Evolutionary conservation across 805 yeast species (phyloP).

Genomic region (Pichia ethanolica): DNA sequence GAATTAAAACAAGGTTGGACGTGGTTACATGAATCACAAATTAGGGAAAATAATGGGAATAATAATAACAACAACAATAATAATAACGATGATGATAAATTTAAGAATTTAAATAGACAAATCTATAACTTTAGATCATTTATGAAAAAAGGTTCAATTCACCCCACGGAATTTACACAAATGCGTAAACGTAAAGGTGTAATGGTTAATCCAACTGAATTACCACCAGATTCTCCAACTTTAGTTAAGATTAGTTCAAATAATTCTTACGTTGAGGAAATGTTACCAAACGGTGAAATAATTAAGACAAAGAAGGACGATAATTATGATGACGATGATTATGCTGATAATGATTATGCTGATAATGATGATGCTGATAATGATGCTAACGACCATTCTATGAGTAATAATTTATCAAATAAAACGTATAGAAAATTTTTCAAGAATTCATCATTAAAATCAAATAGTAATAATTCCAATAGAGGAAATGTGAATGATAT

Average conservation of each 20-base stretch:
- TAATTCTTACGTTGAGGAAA: slow-evolving; percentile 42
- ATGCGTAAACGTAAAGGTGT: slow-evolving; percentile 44
- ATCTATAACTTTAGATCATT: slow-evolving; percentile 24
- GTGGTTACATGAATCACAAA: slow-evolving; percentile 36
- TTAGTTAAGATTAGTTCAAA: slow-evolving; percentile 27
- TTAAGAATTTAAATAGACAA: slow-evolving; percentile 8
- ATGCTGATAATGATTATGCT: not conserved
- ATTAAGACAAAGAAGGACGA: slow-evolving; percentile 31
- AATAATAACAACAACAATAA: not conserved
- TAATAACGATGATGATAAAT: slow-evolving; percentile 6
- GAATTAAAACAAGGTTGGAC: slow-evolving; percentile 79
- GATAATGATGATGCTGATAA: slow-evolving; percentile 7
- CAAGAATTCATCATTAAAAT: slow-evolving; percentile 11
- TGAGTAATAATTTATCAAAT: slow-evolving; percentile 20
- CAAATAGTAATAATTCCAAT: slow-evolving; percentile 6
- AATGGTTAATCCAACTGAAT: slow-evolving; percentile 37
- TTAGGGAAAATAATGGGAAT: slow-evolving; percentile 21
- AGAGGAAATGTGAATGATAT: not conserved
- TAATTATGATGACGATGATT: slow-evolving; percentile 17
- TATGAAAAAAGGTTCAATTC: slow-evolving; percentile 29
- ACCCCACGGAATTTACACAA: slow-evolving; percentile 27
- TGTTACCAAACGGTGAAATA: slow-evolving; percentile 69
- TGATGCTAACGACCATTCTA: slow-evolving; percentile 9
- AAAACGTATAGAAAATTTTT: slow-evolving; percentile 22
- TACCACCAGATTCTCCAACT: slow-evolving; percentile 42